Base-by-base conservation (phyloP, 495 filamentous ascomycete genomes). In the Penicillium manginii region DNA sequence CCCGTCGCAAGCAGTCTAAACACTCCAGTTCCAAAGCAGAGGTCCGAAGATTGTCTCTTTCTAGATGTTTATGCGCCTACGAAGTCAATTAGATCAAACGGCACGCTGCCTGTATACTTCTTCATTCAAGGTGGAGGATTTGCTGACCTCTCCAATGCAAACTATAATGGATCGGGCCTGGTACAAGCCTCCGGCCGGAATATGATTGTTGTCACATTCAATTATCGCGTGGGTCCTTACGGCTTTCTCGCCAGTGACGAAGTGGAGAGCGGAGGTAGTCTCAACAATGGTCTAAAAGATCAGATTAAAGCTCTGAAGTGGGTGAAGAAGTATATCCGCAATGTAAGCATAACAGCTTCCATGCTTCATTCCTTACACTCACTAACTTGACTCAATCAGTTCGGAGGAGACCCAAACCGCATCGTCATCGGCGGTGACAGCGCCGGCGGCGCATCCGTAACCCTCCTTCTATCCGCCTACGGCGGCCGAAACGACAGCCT, bases 51-150 rank as follows among this genome's bases (percentile, higher is more conserved):
- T 60, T 92, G 90, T 67, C 81, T 93, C 2, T 91, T 87, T 58
- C 75, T 86, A 11, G 86, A 92, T 60, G 81, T 93, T n/a, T 91
- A 84, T 72, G 82, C 88, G 4, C 89, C 90, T 2, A 68, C 81
- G 0, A 77, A 80, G 29, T 80, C 82, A 2, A 50, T 57, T 4
- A 80, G 75, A 0, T 48, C 63, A 18, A 58, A 57, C 18, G 73
- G 40, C 61, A 83, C 77, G 19, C 70, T 89, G 1, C 89, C 88
- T 0, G 88, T 92, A 2, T 91, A 81, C 74, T 80, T 91, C 48
- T 91, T 83, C 60, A 88, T 93, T 50, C 87, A 89, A 63, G 89
- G 89, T n/a, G 89, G 90, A 15, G 89, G 89, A 17, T 92, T 90
- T 67, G 85, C 83, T 11, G 51, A 59, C 0, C 78, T 86, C 62